phyloP scores from a whole-genome alignment of 352 stramenopile genomes.

The Phytophthora fragariae region DNA sequence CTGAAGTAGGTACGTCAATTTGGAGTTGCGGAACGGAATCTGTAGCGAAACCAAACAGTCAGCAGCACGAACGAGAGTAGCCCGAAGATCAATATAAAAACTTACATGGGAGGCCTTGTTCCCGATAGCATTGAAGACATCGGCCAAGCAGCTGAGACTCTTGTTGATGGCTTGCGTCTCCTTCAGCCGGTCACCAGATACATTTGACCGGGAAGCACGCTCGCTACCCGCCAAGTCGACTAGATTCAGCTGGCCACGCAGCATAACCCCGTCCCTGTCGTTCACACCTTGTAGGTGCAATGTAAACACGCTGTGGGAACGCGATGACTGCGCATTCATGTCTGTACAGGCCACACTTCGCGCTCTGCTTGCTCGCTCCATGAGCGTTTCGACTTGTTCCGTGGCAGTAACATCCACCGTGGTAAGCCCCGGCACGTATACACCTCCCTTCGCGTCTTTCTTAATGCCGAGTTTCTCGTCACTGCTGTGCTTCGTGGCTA shows the following conservation, averaged over 20 bases:
- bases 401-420: conserved; percentile 59
- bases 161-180: conserved; percentile 99
- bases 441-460: conserved; percentile 71
- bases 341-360: conserved; percentile 92
- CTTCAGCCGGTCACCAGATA: conserved; percentile 93
- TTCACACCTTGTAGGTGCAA: conserved; percentile 86
- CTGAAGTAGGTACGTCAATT: conserved; percentile 99
- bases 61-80: background rate
- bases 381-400: conserved; percentile 77
- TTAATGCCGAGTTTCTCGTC: conserved; percentile 76
- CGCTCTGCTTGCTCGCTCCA: conserved; percentile 74
- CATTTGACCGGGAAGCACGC: conserved; percentile 84
- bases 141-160: conserved; percentile 97
- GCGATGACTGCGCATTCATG: conserved; percentile 92
- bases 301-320: conserved; percentile 86
- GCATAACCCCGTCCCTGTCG: conserved; percentile 66
- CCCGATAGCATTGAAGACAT: conserved; percentile 98
- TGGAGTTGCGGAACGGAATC: conserved; percentile 98
- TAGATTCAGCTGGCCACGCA: conserved; percentile 80
- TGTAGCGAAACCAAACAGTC: conserved; percentile 27
- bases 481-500: conserved; percentile 71
- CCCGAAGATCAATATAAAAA: conserved; percentile 14
- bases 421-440: conserved; percentile 73
- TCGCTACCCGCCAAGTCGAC: conserved; percentile 87
- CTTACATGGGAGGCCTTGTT: conserved; percentile 95